Evolutionary conservation across 83 land plant genomes (phyloP).

Genomic region (Larix sibirica): DNA sequence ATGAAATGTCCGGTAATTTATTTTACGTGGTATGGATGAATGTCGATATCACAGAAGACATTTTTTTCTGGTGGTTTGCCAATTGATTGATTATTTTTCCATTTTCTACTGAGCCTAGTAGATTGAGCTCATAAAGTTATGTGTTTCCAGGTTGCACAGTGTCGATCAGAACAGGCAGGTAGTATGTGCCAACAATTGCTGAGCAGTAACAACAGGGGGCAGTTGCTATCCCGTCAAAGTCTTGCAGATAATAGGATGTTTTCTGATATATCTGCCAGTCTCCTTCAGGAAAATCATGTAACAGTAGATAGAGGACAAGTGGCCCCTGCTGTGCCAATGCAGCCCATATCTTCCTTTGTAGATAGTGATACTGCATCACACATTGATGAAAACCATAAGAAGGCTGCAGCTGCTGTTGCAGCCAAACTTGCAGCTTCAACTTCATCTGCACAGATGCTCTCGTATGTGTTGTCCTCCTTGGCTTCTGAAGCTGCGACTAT

Average conservation of each 20-base stretch:
- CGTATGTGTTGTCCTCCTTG: conserved; percentile 71
- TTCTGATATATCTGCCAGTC: conserved; percentile 6
- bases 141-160: conserved; percentile 15
- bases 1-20: neutral
- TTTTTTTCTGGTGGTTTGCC: neutral
- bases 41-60: neutral
- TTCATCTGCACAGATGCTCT: conserved; percentile 79
- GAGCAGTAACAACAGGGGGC: conserved; percentile 5
- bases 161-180: conserved; percentile 13
- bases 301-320: conserved; percentile 9
- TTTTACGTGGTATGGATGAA: neutral
- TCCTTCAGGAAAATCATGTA: conserved; percentile 11
- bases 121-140: conserved; percentile 6
- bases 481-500: conserved; percentile 73
- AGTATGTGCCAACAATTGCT: neutral
- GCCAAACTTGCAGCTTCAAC: conserved; percentile 83
- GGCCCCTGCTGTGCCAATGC: conserved; percentile 8
- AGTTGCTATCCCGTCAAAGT: conserved; percentile 6
- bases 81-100: too few species aligned
- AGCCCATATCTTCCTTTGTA: conserved; percentile 13
- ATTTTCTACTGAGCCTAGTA: neutral
- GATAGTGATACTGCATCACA: conserved; percentile 14
- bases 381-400: conserved; percentile 13
- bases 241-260: conserved; percentile 9
- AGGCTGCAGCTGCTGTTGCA: conserved; percentile 64